Percentiles rank a stretch among this genome's conserved stretches.
phyloP scores from a whole-genome alignment of 2,329 filamentous ascomycete genomes.

The Colletotrichum lupini region DNA sequence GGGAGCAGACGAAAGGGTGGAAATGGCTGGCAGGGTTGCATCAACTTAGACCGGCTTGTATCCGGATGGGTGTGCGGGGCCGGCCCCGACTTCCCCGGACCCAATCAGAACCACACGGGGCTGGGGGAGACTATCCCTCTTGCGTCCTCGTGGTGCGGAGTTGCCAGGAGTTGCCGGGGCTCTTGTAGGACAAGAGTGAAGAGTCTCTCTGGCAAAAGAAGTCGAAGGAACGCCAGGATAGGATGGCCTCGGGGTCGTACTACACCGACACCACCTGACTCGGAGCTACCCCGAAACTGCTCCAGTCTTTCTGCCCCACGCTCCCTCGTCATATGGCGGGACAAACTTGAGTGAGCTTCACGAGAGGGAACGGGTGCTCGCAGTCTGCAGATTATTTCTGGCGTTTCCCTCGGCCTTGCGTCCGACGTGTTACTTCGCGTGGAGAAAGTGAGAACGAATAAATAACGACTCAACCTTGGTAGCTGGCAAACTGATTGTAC shows the following conservation, averaged over 20 bases:
- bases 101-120: slow-evolving; percentile 1
- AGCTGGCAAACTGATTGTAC: neutral
- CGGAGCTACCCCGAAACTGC: slow-evolving; percentile 30
- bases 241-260: slow-evolving; percentile 20
- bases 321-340: slow-evolving; percentile 32
- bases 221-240: slow-evolving; percentile 1
- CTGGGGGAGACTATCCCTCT: slow-evolving; percentile 16
- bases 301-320: slow-evolving; percentile 20
- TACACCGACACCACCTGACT: slow-evolving; percentile 28
- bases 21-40: neutral
- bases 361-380: slow-evolving; percentile 14
- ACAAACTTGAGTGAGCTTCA: slow-evolving; percentile 16
- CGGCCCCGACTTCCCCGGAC: slow-evolving; percentile 32
- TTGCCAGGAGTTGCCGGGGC: neutral
- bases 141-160: slow-evolving; percentile 11
- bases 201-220: neutral
- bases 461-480: slow-evolving; percentile 22
- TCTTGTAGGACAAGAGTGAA: too few relatives aligned
- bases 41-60: neutral
- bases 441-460: slow-evolving; percentile 26
- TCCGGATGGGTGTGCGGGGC: slow-evolving; percentile 4
- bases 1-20: neutral
- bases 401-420: slow-evolving; percentile 11
- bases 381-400: slow-evolving; percentile 3
- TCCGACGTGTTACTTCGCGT: slow-evolving; percentile 17